These are phyloP conservation scores for Cydonia oblonga DNA, from an alignment of 331 rosid genomes.

Conservation along the genomic window DNA sequence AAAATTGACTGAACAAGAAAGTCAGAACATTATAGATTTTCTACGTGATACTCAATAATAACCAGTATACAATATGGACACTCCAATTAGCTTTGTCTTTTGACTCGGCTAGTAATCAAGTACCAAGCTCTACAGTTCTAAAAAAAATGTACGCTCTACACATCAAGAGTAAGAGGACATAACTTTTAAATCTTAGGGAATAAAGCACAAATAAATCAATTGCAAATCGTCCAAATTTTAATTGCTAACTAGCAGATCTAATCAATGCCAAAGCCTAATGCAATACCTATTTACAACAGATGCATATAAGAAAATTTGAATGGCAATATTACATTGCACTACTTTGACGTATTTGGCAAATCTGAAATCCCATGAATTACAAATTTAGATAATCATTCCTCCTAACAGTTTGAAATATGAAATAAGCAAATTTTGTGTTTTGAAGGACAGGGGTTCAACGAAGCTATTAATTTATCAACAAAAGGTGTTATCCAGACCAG, in stretches of 20 bases:
- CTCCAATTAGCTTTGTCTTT: not conserved
- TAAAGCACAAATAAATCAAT: not conserved
- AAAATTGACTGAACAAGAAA: constrained; percentile 71
- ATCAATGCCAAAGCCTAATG: not conserved
- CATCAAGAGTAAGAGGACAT: not conserved
- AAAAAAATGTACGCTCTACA: not conserved
- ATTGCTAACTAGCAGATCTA: not conserved
- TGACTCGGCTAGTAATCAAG: too few relatives aligned
- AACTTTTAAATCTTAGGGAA: not conserved
- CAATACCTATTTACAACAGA: not conserved
- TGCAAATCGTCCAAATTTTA: not conserved
- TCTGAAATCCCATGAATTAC: not conserved
- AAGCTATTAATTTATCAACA: not conserved
- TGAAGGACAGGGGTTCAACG: constrained; percentile 3
- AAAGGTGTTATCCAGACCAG: constrained; percentile 4
- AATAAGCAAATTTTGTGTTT: not conserved
- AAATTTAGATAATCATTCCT: constrained; percentile 15
- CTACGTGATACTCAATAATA: constrained; percentile 5
- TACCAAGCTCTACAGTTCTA: not conserved
- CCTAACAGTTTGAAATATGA: constrained; percentile 6
- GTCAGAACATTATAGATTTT: not conserved
- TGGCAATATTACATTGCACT: not conserved
- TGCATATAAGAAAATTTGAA: not conserved
- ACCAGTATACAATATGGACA: not conserved
- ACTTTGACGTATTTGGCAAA: not conserved